Evolutionary conservation across 139 green algal species (phyloP).

Genomic region (Mesostigma viride): DNA sequence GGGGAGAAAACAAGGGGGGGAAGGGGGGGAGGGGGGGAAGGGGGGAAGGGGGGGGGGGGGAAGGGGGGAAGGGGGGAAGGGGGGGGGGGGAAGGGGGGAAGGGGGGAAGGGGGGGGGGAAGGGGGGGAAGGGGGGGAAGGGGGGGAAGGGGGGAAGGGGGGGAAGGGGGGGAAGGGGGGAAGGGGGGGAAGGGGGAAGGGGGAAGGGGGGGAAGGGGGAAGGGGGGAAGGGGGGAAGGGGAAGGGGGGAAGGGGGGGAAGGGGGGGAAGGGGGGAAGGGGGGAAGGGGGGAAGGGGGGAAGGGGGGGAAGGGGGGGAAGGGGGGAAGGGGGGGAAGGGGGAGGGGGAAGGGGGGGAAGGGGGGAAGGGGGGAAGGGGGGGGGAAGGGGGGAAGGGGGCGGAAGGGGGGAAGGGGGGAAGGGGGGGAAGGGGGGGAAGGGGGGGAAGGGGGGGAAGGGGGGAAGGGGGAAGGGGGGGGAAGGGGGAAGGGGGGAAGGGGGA

Average conservation of each 20-base stretch:
- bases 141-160: too few species aligned
- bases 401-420: too few species aligned
- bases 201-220: not conserved
- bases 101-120: too few species aligned
- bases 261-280: not conserved
- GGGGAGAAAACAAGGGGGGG: too few species aligned
- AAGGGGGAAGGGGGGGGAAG: not conserved
- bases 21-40: too few species aligned
- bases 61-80: too few species aligned
- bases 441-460: not conserved
- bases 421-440: not conserved
- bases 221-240: not conserved
- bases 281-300: not conserved
- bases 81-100: too few species aligned
- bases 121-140: too few species aligned
- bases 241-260: not conserved
- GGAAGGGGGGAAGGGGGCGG: too few species aligned
- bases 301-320: not conserved
- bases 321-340: not conserved
- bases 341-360: not conserved
- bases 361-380: not conserved
- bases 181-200: not conserved
- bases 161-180: too few species aligned
- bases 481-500: not conserved
- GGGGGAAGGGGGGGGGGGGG: too few species aligned